These are phyloP conservation scores for Exophiala alcalophila DNA, from an alignment of 2,329 filamentous ascomycete genomes.

Conservation along the genomic window DNA sequence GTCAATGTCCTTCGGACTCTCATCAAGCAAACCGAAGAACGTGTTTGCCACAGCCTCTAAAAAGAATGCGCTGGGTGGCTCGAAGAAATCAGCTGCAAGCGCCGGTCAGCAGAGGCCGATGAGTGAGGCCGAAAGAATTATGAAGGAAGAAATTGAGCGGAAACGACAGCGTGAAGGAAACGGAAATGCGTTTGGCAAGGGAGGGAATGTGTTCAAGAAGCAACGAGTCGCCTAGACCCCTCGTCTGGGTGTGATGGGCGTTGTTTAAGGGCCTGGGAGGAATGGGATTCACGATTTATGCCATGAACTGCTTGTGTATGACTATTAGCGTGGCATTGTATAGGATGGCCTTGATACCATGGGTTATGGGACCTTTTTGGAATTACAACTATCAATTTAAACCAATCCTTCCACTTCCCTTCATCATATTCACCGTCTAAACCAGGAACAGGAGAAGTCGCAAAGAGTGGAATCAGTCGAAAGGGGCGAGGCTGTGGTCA, in stretches of 20 bases:
- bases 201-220: constrained; percentile 27
- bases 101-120: constrained; percentile 71
- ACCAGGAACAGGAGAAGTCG: no score
- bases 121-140: constrained; percentile 83
- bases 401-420: no score
- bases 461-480: no score
- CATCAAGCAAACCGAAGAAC: constrained; percentile 64
- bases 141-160: constrained; percentile 77
- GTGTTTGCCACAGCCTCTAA: constrained; percentile 63
- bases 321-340: no score
- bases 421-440: no score
- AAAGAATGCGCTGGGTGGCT: constrained; percentile 65
- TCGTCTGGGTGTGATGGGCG: no score
- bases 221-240: constrained; percentile 24
- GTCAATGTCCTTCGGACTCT: constrained; percentile 62
- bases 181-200: constrained; percentile 8
- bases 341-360: no score
- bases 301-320: no score
- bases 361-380: no score
- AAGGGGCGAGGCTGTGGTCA: no score
- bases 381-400: no score
- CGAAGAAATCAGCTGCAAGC: constrained; percentile 61
- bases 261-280: background rate
- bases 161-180: constrained; percentile 52
- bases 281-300: constrained; percentile 5